Conservation (phyloP, 768 basidiomycete species). For the Tylopilus intermedius region DNA sequence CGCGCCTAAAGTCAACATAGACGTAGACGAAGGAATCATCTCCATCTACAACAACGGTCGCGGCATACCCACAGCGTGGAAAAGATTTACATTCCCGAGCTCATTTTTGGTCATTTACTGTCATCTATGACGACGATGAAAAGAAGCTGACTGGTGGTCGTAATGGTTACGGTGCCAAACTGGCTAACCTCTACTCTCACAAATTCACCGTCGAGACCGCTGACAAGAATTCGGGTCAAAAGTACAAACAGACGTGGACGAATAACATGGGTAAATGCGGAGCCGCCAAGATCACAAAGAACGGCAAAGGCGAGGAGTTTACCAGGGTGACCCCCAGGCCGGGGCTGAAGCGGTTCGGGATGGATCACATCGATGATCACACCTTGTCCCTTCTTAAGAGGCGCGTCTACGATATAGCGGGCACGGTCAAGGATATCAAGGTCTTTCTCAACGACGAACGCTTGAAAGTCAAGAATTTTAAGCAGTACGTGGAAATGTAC, state of each 20-base stretch:
- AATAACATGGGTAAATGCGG: slow-evolving; percentile 89
- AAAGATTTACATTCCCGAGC: slow-evolving; percentile 92
- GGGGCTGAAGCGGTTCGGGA: slow-evolving; percentile 87
- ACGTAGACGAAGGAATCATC: slow-evolving; percentile 78
- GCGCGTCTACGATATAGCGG: slow-evolving; percentile 95
- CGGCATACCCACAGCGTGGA: slow-evolving; percentile 91
- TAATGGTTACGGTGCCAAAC: slow-evolving; percentile 97
- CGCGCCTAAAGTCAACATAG: slow-evolving; percentile 80
- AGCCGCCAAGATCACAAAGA: slow-evolving; percentile 90
- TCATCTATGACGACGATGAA: slow-evolving; percentile 98
- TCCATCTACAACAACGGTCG: slow-evolving; percentile 93
- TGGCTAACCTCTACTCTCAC: slow-evolving; percentile 96
- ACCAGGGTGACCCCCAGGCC: slow-evolving; percentile 92
- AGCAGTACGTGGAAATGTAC: slow-evolving; percentile 95
- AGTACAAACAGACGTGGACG: slow-evolving; percentile 93
- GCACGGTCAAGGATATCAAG: slow-evolving; percentile 90
- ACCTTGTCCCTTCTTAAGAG: slow-evolving; percentile 83
- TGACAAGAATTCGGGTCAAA: slow-evolving; percentile 77
- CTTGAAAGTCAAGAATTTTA: slow-evolving; percentile 91
- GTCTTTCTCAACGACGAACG: slow-evolving; percentile 91
- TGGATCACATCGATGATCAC: slow-evolving; percentile 87
- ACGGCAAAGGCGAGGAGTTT: slow-evolving; percentile 80
- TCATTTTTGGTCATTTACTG: slow-evolving; percentile 94
- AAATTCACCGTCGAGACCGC: slow-evolving; percentile 97
- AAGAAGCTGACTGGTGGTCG: slow-evolving; percentile 98